Evolutionary conservation across 805 yeast species (phyloP).

Genomic region (Zygosaccharomyces pseudorouxii): DNA sequence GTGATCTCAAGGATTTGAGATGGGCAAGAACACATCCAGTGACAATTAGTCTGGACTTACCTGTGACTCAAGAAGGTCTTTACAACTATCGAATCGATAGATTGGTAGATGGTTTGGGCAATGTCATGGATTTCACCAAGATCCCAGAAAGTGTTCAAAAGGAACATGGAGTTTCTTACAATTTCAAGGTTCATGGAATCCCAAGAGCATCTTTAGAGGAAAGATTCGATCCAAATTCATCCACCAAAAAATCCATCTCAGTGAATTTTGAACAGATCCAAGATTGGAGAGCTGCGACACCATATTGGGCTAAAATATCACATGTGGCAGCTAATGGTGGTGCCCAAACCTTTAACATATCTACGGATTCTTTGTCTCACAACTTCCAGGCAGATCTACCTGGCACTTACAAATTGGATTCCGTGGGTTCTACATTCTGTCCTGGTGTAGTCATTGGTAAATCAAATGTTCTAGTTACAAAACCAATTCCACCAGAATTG

Average conservation of each 20-base stretch:
- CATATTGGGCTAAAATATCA: conserved; percentile 36
- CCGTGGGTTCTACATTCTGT: conserved; percentile 60
- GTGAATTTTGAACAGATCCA: conserved; percentile 31
- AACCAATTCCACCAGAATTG: conserved; percentile 51
- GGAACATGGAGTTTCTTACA: conserved; percentile 39
- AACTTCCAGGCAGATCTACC: conserved; percentile 46
- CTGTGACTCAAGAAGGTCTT: conserved; percentile 45
- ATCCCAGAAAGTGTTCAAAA: conserved; percentile 28
- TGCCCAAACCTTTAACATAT: conserved; percentile 22
- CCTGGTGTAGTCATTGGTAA: conserved; percentile 59
- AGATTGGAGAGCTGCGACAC: conserved; percentile 29
- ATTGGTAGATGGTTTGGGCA: conserved; percentile 65
- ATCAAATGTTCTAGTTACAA: conserved; percentile 49
- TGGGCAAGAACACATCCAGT: conserved; percentile 44
- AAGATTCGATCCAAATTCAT: conserved; percentile 33
- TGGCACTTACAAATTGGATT: conserved; percentile 58
- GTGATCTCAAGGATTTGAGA: conserved; percentile 38
- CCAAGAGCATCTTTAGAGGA: conserved; percentile 50
- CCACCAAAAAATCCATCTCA: conserved; percentile 38
- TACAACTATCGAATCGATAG: conserved; percentile 54
- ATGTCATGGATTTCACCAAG: conserved; percentile 42
- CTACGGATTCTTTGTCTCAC: conserved; percentile 27
- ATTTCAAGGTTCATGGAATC: conserved; percentile 50
- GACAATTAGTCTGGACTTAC: conserved; percentile 41
- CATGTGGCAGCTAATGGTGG: conserved; percentile 30